Evolutionary conservation across 208 protist species (phyloP).

Genomic region (Leishmania arabica): DNA sequence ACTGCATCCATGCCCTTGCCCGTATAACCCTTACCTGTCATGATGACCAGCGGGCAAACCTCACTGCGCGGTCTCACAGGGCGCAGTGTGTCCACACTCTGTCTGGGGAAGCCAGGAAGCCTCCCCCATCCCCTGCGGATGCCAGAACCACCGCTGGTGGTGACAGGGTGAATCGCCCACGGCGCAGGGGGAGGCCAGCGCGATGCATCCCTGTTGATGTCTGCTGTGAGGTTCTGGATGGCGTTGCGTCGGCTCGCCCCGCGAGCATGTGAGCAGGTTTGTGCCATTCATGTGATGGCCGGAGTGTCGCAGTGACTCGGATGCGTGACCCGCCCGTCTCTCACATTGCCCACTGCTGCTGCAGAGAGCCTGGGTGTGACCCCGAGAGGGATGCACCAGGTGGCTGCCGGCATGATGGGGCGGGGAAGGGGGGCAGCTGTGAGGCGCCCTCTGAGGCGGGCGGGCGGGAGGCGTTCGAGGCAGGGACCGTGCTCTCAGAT

Average conservation of each 20-base stretch:
- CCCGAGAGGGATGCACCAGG: background rate
- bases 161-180: background rate
- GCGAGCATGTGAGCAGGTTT: too few relatives aligned
- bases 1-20: too few relatives aligned
- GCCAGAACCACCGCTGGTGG: background rate
- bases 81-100: background rate
- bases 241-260: too few relatives aligned
- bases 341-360: too few relatives aligned
- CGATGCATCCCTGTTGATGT: too few relatives aligned
- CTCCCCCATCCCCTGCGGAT: background rate
- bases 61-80: background rate
- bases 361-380: background rate
- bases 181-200: too few relatives aligned
- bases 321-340: too few relatives aligned
- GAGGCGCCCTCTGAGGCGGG: background rate
- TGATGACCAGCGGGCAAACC: too few relatives aligned
- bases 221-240: too few relatives aligned
- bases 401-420: background rate
- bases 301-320: too few relatives aligned
- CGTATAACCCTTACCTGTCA: too few relatives aligned
- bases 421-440: background rate
- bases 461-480: background rate
- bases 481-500: background rate
- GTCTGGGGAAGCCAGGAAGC: conserved; percentile 2
- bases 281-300: too few relatives aligned